Conservation (phyloP, 2,329 filamentous ascomycete genomes). For the Sporothrix phasma region DNA sequence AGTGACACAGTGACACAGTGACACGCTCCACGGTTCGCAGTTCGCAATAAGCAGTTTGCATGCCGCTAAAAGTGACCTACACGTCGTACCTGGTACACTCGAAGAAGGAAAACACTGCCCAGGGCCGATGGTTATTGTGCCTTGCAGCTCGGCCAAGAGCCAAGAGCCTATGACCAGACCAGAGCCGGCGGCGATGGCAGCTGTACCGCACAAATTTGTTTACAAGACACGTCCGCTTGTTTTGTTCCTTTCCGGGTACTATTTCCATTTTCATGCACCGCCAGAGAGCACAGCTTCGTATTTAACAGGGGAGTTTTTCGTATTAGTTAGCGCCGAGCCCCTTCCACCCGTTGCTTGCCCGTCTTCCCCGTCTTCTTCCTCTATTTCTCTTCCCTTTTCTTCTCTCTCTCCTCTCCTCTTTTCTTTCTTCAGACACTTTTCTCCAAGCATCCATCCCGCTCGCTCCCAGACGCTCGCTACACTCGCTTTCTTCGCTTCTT, state of each 20-base stretch:
- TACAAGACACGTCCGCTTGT: conserved; percentile 9
- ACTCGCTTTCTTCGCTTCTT: background rate
- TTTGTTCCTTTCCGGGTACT: background rate
- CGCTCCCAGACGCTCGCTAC: background rate
- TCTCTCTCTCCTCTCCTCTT: background rate
- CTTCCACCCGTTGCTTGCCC: no score
- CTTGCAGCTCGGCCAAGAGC: background rate
- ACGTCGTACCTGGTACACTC: no score
- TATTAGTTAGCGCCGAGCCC: background rate
- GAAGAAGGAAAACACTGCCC: background rate
- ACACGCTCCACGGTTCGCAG: background rate
- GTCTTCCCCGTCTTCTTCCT: background rate
- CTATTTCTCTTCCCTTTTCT: background rate
- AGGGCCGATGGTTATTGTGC: background rate
- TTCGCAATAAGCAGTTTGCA: no score
- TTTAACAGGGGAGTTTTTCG: background rate
- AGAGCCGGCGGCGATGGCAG: no score
- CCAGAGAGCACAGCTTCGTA: background rate
- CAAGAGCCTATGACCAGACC: background rate
- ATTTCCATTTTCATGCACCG: background rate
- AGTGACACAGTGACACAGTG: no score
- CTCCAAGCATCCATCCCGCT: conserved; percentile 2
- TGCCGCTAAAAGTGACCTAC: background rate
- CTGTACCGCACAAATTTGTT: conserved; percentile 8
- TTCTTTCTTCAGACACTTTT: background rate